Base-by-base conservation (phyloP, 1,139 yeast genomes). In the Magnusiomyces sp. region DNA sequence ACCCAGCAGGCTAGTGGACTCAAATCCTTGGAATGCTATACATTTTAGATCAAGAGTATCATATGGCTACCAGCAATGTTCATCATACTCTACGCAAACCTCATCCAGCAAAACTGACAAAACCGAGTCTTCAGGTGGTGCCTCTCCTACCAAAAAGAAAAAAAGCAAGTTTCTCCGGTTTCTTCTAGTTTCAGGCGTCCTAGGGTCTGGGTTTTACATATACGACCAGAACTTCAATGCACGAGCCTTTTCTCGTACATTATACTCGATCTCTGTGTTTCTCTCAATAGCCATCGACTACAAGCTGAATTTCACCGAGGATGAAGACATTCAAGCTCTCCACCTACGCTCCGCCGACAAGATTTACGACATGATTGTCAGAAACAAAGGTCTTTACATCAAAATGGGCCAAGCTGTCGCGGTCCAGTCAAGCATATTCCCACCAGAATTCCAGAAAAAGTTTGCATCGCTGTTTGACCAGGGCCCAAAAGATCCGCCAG, bases 391-490 rank as follows among this genome's bases (percentile, higher is more conserved):
- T 0, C 70, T 85, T 17, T 85, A 82, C 61, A 81, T 85, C 60
- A 85, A 85, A 63, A 65, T 83, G 58, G 90, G 90, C 39, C 90
- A 83, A 68, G 82, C 85, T 38, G 75, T 83, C 40, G 89, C 89
- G 16, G 77, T 83, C 59, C 89, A 83, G 59, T 83, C 85, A 1
- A 68, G 74, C 13, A 70, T 82, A 55, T 78, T 85, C 59, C 95
- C 95, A 1, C 64, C 71, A 33, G 82, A 77, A 20, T 82, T 69
- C 61, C 84, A 80, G 56, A 70, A 67, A 43, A 71, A 75, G 56
- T 80, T 83, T 60, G 71, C 73, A 16, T 65, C 69, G 52, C 66
- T 85, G 46, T 85, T 83, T 58, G 94, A 85, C 60, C 72, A 74
- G 47, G 95, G 92, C 1, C 89, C 90, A 0, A 71, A 68, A 43